Base-by-base conservation (phyloP, 2,329 filamentous ascomycete genomes). In the Fusarium liriodendri region DNA sequence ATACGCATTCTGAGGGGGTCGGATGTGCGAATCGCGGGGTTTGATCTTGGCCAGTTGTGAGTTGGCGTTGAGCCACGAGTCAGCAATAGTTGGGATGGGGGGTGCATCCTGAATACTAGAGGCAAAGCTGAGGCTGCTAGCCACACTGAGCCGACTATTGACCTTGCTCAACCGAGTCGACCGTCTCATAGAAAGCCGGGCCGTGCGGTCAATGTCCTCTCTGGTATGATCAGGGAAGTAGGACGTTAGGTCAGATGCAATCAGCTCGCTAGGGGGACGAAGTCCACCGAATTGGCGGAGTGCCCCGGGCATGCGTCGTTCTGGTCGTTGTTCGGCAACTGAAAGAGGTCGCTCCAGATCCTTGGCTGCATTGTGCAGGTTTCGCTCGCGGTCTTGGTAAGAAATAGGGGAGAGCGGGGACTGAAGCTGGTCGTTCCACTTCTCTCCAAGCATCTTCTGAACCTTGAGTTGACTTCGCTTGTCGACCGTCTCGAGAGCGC, bases 201-300 rank as follows among this genome's bases (percentile, higher is more conserved):
- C 95, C 1, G 97, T 98, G 77, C 95, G 93, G 82, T 98, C 97
- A 80, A 99, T 98, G 77, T 97, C 95, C 80, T 98, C 95, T 65
- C 94, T 92, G 59, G 95, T 92, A 78, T 98, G 96, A 79, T 97
- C 95, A 0, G 97, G 97, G 87, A 99, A 99, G 86, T 98, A 99
- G 0, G 95, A 97, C 2, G 95, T 97, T 69, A 99, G 87, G 80
- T 99, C 97, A 25, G 97, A 97, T 29, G 96, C 96, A 80, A 99
- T 99, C 81, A 99, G 90, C 85, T 99, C 97, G 84, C 96, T 98
- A 2, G 97, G 97, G 20, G 97, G 97, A 77, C 97, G 89, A 73
- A 97, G 92, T 37, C 96, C 96, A 78, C 97, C 97, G 83, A 98
- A 98, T 74, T 93, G 93, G 74, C 93, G 91, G 54, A 95, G 86